Evolutionary conservation across 805 yeast species (phyloP), one percentile per base, ranked within the genome.

Genomic region (Yarrowia deformans): DNA sequence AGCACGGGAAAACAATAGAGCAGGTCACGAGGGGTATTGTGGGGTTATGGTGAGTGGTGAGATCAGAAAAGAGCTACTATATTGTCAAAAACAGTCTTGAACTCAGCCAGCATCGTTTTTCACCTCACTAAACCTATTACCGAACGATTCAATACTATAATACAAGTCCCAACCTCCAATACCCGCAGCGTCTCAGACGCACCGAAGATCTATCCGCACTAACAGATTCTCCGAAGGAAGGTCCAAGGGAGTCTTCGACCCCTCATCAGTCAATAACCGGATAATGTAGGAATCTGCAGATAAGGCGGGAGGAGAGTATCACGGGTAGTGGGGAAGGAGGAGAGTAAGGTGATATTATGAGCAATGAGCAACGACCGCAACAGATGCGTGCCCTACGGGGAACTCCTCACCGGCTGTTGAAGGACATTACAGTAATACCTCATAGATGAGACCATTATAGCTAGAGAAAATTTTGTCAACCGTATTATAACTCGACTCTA

Each of bases 211-310:
- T 32, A 42, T n/a, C 52, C 52, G 61, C 63, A 56, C 48, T 42
- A 56, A 42, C 46, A 60, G 40, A 39, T 60, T 60, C 34, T 60
- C 66, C 66, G 66, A 45, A 43, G 52, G 40, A 42, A 40, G 63
- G 48, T 19, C 40, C n/a, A 29, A 43, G 48, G 8, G 35, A 7
- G 37, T 8, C 8, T 18, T 8, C 7, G 29, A 34, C 52, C 52
- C 66, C 66, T 45, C 66, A 45, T 18, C 34, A 29, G 52, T 8
- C 66, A 60, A 60, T 60, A 60, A 60, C 66, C 66, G 66, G 50
- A 60, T 34, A 34, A 56, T 14, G 63, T 40, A 56, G 63, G 23
- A 29, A 29, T 48, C 8, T 16, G 35, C 46, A 23, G 61, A 55
- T 55, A 40, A 55, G 61, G 61, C 16, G 61, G n/a, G 45, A n/a